Conservation (phyloP, 768 basidiomycete genomes). For the Lentinula sp. region DNA sequence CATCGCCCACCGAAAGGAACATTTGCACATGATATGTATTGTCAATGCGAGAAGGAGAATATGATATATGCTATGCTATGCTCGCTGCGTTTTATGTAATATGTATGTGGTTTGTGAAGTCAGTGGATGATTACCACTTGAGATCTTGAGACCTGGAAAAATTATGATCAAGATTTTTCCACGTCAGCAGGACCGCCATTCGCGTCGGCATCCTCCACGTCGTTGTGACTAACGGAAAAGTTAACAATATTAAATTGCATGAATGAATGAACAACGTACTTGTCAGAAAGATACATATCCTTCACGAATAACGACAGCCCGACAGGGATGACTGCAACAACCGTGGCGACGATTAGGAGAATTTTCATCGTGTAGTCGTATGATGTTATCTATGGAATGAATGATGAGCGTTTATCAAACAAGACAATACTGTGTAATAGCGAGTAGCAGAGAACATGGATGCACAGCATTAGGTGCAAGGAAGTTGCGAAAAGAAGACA, state of each 20-base stretch:
- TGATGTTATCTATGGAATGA: conserved; percentile 10
- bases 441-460: too few relatives aligned
- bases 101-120: too few relatives aligned
- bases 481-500: neutral
- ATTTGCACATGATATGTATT: too few relatives aligned
- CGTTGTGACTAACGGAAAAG: neutral
- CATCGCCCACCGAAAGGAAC: too few relatives aligned
- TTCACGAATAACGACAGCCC: conserved; percentile 39
- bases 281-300: conserved; percentile 43
- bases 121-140: too few relatives aligned
- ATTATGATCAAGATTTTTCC: neutral
- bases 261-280: conserved; percentile 20
- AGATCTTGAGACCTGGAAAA: too few relatives aligned
- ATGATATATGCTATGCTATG: too few relatives aligned
- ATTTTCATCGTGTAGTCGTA: conserved; percentile 31
- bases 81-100: too few relatives aligned
- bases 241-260: too few relatives aligned
- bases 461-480: too few relatives aligned
- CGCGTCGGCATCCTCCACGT: neutral
- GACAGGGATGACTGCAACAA: conserved; percentile 39
- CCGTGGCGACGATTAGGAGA: conserved; percentile 33
- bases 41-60: too few relatives aligned
- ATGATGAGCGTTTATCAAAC: neutral
- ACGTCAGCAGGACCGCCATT: neutral
- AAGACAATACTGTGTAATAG: too few relatives aligned